These are phyloP conservation scores for Quercus parvula DNA, from an alignment of 306 rosid species.

Conservation along the genomic window DNA sequence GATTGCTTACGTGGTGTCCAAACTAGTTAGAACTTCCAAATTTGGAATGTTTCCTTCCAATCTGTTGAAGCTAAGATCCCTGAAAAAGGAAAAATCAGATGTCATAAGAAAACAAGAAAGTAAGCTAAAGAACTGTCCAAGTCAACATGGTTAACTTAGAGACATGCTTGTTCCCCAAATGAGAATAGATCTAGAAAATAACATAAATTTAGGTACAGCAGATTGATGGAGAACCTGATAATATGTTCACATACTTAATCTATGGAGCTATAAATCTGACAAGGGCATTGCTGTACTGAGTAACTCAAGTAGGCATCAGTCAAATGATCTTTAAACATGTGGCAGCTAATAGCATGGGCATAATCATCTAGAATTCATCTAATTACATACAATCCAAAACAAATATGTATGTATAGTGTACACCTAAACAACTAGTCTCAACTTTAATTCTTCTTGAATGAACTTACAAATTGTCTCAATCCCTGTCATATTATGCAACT, in stretches of 20 bases:
- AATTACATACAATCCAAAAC: not conserved
- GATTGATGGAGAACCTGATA: not conserved
- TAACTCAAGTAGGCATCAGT: not conserved
- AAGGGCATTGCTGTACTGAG: not conserved
- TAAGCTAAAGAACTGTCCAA: not conserved
- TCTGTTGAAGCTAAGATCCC: constrained; percentile 35
- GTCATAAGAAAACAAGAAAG: not conserved
- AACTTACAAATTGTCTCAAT: too few species aligned
- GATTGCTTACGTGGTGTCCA: constrained; percentile 13
- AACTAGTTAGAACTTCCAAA: too few species aligned
- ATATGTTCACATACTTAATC: not conserved
- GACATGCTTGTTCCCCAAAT: not conserved
- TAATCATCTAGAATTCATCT: not conserved
- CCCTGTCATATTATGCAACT: too few species aligned
- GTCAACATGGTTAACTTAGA: not conserved
- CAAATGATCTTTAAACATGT: not conserved
- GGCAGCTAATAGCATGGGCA: not conserved
- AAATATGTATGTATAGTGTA: not conserved
- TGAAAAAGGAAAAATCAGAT: not conserved
- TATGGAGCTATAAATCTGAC: not conserved
- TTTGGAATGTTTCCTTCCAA: constrained; percentile 5
- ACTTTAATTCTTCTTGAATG: not conserved
- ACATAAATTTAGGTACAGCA: not conserved
- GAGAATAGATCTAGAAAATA: not conserved
- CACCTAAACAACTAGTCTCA: not conserved